These are phyloP conservation scores for Colletotrichum godetiae DNA, from an alignment of 2,329 filamentous ascomycete genomes.

Conservation along the genomic window DNA sequence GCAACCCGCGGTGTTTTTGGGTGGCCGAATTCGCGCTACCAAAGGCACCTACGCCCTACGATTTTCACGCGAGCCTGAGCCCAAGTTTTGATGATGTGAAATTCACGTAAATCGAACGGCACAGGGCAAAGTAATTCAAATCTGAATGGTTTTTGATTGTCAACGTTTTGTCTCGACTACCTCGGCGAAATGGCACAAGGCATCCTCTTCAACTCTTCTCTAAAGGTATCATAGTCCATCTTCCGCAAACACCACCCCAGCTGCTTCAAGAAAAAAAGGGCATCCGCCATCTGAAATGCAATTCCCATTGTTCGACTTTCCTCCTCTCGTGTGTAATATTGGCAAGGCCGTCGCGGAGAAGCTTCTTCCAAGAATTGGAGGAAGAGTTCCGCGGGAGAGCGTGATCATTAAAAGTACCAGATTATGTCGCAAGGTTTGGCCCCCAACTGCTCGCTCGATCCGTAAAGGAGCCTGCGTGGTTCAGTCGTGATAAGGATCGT, in stretches of 20 bases:
- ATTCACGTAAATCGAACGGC: not conserved
- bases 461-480: not conserved
- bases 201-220: not conserved
- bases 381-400: constrained; percentile 13
- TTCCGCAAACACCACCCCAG: not conserved
- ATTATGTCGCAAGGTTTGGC: constrained; percentile 19
- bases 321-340: constrained; percentile 8
- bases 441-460: constrained; percentile 11
- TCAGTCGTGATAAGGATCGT: constrained; percentile 28
- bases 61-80: not conserved
- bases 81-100: not conserved
- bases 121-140: not conserved
- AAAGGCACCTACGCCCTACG: not conserved
- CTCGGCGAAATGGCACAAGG: not conserved
- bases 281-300: constrained; percentile 1
- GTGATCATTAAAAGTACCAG: constrained; percentile 30
- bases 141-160: constrained; percentile 9
- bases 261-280: not conserved
- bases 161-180: not conserved
- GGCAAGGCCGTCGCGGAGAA: constrained; percentile 17
- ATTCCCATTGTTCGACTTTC: not conserved
- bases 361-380: not conserved
- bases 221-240: constrained; percentile 16
- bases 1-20: not conserved
- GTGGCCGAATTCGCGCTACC: not conserved